These are phyloP conservation scores for Penicillium sp. DNA, from an alignment of 2,329 filamentous ascomycete species.

Conservation along the genomic window DNA sequence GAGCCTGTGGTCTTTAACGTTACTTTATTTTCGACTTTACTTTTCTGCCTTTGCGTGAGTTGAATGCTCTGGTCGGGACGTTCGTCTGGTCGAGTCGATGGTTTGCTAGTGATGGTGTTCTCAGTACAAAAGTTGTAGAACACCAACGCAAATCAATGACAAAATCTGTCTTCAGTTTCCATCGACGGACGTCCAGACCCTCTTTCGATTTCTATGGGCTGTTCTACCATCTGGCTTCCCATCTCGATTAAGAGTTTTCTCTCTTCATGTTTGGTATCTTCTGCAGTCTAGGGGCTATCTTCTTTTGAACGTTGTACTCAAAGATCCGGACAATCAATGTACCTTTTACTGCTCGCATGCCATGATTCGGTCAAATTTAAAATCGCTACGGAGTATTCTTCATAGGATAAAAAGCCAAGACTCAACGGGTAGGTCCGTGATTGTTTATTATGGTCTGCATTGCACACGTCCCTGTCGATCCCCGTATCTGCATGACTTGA, in stretches of 20 bases:
- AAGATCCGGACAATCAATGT: constrained; percentile 21
- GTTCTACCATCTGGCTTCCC: constrained; percentile 5
- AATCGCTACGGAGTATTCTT: too few species aligned
- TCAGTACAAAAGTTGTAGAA: too few species aligned
- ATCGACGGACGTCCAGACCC: too few species aligned
- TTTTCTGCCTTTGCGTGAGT: constrained; percentile 7
- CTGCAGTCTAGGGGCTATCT: constrained; percentile 14
- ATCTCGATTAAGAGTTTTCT: constrained; percentile 5
- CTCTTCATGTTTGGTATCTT: constrained; percentile 16
- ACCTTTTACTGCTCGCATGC: constrained; percentile 19
- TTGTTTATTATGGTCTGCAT: constrained; percentile 14
- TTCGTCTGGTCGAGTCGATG: too few species aligned
- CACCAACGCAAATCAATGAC: too few species aligned
- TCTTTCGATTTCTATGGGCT: constrained; percentile 1
- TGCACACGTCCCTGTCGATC: constrained; percentile 21
- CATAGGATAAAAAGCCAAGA: too few species aligned
- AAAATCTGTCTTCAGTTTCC: too few species aligned
- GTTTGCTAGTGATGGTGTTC: too few species aligned
- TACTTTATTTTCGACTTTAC: constrained; percentile 10
- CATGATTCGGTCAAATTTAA: too few species aligned
- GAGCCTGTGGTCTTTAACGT: constrained; percentile 6
- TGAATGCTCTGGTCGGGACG: too few species aligned
- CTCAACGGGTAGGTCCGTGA: too few species aligned
- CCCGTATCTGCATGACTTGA: constrained; percentile 8
- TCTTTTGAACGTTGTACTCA: constrained; percentile 14